phyloP scores from a whole-genome alignment of 108 stramenopile species.

The Tribonema minus region DNA sequence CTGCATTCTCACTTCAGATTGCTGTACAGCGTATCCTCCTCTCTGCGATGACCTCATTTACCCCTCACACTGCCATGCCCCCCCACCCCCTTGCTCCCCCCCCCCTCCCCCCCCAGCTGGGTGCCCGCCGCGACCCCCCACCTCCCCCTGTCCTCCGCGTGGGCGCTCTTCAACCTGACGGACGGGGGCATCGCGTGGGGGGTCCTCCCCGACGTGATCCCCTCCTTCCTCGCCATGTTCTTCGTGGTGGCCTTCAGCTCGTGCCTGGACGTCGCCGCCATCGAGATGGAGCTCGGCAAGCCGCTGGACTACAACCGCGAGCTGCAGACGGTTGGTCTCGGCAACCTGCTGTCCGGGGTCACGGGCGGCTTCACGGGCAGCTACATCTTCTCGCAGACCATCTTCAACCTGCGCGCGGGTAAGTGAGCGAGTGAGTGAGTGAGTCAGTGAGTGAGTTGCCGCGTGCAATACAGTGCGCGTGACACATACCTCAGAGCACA shows the following conservation, averaged over 20 bases:
- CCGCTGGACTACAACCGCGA: constrained; percentile 90
- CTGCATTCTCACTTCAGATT: too few relatives aligned
- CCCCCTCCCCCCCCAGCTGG: neutral
- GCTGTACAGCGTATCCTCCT: too few relatives aligned
- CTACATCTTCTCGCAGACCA: constrained; percentile 95
- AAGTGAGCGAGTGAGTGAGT: too few relatives aligned
- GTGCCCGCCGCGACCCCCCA: too few relatives aligned
- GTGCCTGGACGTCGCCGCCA: constrained; percentile 92
- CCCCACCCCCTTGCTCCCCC: constrained; percentile 57
- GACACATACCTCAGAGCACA: too few relatives aligned
- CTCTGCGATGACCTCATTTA: neutral
- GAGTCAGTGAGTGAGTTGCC: too few relatives aligned
- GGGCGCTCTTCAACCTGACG: constrained; percentile 14
- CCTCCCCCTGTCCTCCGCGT: too few relatives aligned
- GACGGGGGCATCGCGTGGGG: too few relatives aligned
- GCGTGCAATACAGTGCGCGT: too few relatives aligned
- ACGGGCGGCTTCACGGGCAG: constrained; percentile 84
- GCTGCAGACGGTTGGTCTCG: constrained; percentile 71
- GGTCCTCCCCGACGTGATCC: constrained; percentile 50
- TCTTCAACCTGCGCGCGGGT: constrained; percentile 78
- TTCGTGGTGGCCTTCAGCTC: constrained; percentile 89
- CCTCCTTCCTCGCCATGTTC: constrained; percentile 73
- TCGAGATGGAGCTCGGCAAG: constrained; percentile 85
- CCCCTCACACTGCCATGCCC: too few relatives aligned
- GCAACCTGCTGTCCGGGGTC: constrained; percentile 79